These are phyloP conservation scores for Malus hybrid DNA, from an alignment of 331 rosid species.

Conservation along the genomic window DNA sequence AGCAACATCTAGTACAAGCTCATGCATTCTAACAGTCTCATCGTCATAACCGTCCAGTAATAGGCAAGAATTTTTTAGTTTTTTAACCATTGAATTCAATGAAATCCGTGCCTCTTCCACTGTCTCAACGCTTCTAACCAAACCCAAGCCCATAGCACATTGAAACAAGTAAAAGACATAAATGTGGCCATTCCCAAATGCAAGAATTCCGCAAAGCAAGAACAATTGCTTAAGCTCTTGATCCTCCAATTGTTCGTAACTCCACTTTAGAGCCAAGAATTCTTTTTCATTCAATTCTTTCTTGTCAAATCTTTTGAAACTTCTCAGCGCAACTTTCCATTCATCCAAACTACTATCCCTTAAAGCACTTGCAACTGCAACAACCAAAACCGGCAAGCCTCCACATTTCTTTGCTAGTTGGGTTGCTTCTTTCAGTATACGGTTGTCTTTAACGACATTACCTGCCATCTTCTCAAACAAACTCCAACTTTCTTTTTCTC, in stretches of 20 bases:
- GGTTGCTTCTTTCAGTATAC: background rate
- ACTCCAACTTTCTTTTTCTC: background rate
- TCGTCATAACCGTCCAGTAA: background rate
- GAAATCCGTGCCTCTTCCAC: background rate
- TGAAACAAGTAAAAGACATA: background rate
- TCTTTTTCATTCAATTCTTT: too few species aligned
- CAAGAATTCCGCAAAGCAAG: background rate
- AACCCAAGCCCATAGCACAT: background rate
- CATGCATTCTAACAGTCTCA: background rate
- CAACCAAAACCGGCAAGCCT: constrained; percentile 6
- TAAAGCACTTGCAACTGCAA: constrained; percentile 2
- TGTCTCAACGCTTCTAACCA: background rate
- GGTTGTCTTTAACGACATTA: background rate
- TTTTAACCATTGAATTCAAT: background rate
- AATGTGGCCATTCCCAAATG: too few species aligned
- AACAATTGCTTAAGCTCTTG: background rate
- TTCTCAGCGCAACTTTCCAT: constrained; percentile 3
- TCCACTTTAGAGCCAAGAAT: background rate
- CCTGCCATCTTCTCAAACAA: constrained; percentile 9
- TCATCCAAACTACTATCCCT: accelerated
- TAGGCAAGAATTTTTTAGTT: background rate
- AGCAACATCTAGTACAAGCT: background rate
- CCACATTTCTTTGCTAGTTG: constrained; percentile 9
- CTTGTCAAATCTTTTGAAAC: background rate
- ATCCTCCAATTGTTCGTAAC: background rate